A percentile compares a stretch with the other conserved stretches of the same genome.
Evolutionary conservation across 495 filamentous ascomycete genomes (phyloP).

Genomic region (Cryomyces antarcticus): DNA sequence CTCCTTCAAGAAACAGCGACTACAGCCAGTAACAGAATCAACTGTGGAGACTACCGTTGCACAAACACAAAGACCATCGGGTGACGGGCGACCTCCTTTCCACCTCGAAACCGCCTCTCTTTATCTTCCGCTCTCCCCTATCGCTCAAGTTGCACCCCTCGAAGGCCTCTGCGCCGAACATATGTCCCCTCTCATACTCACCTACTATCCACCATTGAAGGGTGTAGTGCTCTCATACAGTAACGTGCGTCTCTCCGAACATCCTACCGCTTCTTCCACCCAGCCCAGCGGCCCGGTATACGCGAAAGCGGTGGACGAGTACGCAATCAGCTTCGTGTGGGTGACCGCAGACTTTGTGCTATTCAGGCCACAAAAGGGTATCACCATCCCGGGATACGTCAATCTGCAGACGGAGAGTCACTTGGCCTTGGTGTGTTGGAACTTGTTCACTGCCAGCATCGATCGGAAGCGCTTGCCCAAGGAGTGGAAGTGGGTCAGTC

Average conservation of each 20-base stretch:
- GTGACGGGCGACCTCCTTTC: constrained; percentile 30
- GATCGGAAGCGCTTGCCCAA: constrained; percentile 42
- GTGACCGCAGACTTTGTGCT: constrained; percentile 54
- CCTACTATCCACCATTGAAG: constrained; percentile 49
- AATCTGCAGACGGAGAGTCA: constrained; percentile 56
- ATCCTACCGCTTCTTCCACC: constrained; percentile 8
- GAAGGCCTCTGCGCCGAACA: constrained; percentile 51
- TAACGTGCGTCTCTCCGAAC: constrained; percentile 25
- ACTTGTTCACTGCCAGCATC: constrained; percentile 57
- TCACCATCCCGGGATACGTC: constrained; percentile 41
- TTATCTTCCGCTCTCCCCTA: constrained; percentile 51
- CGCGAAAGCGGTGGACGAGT: constrained; percentile 40
- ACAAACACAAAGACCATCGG: not conserved
- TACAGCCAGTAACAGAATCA: not conserved
- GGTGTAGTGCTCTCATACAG: constrained; percentile 54
- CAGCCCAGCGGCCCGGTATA: constrained; percentile 22
- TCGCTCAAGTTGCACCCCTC: constrained; percentile 39
- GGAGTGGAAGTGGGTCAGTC: constrained; percentile 39
- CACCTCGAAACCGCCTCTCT: constrained; percentile 38
- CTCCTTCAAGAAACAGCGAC: not conserved
- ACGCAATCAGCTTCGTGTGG: constrained; percentile 47
- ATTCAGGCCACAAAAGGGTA: constrained; percentile 39
- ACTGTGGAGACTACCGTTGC: not conserved
- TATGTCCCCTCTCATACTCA: constrained; percentile 54
- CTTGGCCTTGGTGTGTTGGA: constrained; percentile 48